A percentile compares a stretch with the other conserved stretches of the same genome.
Conservation (phyloP, 2,329 filamentous ascomycete genomes). For the Claviceps africana region DNA sequence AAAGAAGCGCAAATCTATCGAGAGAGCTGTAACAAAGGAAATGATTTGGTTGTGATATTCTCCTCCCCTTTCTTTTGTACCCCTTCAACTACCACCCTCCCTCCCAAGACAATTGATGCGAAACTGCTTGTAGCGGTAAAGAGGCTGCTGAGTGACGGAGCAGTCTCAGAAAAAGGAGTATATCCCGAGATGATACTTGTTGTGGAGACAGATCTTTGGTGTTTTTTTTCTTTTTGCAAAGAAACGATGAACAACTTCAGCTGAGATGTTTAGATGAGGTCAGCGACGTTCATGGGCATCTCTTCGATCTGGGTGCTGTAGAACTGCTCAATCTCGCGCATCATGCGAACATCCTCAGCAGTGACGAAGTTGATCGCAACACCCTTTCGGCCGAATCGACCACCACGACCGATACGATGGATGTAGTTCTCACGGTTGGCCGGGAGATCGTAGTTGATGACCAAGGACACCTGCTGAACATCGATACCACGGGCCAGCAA, state of each 20-base stretch:
- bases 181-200: not conserved
- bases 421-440: slow-evolving; percentile 99
- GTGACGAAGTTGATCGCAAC: slow-evolving; percentile 99
- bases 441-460: slow-evolving; percentile 99
- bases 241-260: not conserved
- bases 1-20: slow-evolving; percentile 28
- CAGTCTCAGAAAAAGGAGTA: slow-evolving; percentile 11
- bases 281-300: slow-evolving; percentile 93
- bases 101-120: slow-evolving; percentile 10
- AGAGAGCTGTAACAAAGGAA: slow-evolving; percentile 20
- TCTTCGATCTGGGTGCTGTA: slow-evolving; percentile 99
- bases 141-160: slow-evolving; percentile 11
- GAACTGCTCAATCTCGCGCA: slow-evolving; percentile 99
- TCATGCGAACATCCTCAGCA: slow-evolving; percentile 97
- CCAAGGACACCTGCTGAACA: slow-evolving; percentile 97
- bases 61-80: not conserved
- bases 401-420: slow-evolving; percentile 97
- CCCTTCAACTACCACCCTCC: not conserved
- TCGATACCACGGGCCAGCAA: slow-evolving; percentile 98
- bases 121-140: slow-evolving; percentile 14
- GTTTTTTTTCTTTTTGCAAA: not conserved
- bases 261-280: slow-evolving; percentile 48
- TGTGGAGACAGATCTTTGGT: slow-evolving; percentile 13
- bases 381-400: slow-evolving; percentile 99
- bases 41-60: slow-evolving; percentile 17